Percentiles rank a stretch among this genome's conserved stretches.
Evolutionary conservation across 2,329 filamentous ascomycete genomes (phyloP).

Genomic region (Periconia sp.): DNA sequence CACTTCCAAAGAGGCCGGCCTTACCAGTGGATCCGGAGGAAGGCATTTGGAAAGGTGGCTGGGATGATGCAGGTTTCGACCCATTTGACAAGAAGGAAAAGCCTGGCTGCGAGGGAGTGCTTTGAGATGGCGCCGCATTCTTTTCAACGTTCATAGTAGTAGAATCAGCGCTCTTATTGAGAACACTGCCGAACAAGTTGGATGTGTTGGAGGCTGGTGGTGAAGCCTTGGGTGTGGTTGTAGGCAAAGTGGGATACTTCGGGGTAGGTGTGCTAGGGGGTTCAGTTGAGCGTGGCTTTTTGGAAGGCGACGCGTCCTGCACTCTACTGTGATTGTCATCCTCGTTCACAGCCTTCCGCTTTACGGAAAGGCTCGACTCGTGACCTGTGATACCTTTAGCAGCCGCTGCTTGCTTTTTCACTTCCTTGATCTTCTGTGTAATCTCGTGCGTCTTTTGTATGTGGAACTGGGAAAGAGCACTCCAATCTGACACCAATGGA

Average conservation of each 20-base stretch:
- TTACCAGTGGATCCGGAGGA: neutral
- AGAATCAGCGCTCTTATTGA: conserved; percentile 4
- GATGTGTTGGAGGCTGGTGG: conserved; percentile 12
- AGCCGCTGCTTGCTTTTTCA: conserved; percentile 32
- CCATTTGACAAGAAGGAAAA: conserved; percentile 12
- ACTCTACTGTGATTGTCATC: conserved; percentile 13
- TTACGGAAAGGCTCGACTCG: conserved; percentile 35
- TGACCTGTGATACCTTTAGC: conserved; percentile 34
- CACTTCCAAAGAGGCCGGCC: conserved; percentile 1
- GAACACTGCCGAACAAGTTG: conserved; percentile 13
- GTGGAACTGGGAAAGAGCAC: conserved; percentile 34
- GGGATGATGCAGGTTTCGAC: neutral
- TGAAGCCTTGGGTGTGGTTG: conserved; percentile 9
- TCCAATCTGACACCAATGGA: conserved; percentile 32
- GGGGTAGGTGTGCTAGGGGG: conserved; percentile 22
- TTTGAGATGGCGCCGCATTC: neutral
- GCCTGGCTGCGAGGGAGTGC: conserved; percentile 4
- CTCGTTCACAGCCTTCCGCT: conserved; percentile 25
- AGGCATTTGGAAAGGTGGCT: conserved; percentile 2
- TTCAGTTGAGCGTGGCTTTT: conserved; percentile 26
- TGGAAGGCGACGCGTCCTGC: conserved; percentile 22
- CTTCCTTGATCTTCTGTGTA: conserved; percentile 28
- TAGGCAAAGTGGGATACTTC: conserved; percentile 18
- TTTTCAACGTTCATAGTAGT: neutral
- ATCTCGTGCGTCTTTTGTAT: conserved; percentile 26